Base-by-base conservation (phyloP, 75 land plant genomes). In the Chamaecyparis obtusa region DNA sequence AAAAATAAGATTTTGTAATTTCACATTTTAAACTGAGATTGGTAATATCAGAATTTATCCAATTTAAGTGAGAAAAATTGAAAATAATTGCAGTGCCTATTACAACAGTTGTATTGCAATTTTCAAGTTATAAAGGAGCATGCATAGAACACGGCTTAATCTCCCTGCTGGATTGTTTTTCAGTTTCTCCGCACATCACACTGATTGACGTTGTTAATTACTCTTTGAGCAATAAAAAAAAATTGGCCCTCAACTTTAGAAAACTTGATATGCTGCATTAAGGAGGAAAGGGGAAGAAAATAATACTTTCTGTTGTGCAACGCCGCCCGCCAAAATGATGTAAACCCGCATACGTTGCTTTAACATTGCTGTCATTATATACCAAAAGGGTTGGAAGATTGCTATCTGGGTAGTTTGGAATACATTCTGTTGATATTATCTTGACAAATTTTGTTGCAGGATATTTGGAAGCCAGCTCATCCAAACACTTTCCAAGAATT, bases 381-480 rank as follows among this genome's bases (percentile, higher is more conserved):
- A 98, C 94, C 56, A 96, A 83, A 30, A 98, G 76, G 33, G 99
- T 96, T 54, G 99, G 99, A 83, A 98, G 92, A 87, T 95, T 96
- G 54, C 89, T 88, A 88, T 98, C 99, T 24, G 99, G 99, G 87
- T 95, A 98, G 87, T 98, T 95, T 9, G 95, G 95, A 46, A 98
- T 98, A 91, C 99, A 98, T 21, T 98, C 99, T 14, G 99, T 98
- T n/a, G 99, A 96, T 55, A 98, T 93, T 41, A 98, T 98, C 84
- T 96, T 98, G 33, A 96, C 97, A 92, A 98, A 98, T 86, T 98
- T 98, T 21, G 99, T 98, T 2, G 89, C 91, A 30, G 99, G 93
- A 83, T 98, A 98, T 92, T 90, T 95, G 24, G 82, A 81, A 48
- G 99, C 97, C 84, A 98, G 84, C 84, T 94, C 99, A 83, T 98